phyloP scores from a whole-genome alignment of 371 early-diverging fungal genomes.

The Circinella umbellata region DNA sequence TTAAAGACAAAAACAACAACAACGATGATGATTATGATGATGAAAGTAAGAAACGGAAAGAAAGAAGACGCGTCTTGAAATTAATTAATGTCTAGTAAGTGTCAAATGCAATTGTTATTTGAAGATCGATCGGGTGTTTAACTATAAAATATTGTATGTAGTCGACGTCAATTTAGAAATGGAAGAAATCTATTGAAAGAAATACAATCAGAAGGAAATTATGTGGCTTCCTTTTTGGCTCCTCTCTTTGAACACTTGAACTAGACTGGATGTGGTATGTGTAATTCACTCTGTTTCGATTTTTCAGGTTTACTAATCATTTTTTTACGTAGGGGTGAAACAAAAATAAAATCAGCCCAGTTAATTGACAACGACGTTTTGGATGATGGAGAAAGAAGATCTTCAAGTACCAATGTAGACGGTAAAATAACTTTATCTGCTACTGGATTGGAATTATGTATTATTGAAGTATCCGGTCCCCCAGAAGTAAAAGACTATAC shows the following conservation, averaged over 20 bases:
- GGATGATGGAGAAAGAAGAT: constrained; percentile 6
- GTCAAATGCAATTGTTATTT: not conserved
- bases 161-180: not conserved
- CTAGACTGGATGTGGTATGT: not conserved
- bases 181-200: not conserved
- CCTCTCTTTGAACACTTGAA: not conserved
- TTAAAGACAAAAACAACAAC: not conserved
- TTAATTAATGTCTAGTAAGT: not conserved
- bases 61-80: not conserved
- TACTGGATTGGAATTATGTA: not conserved
- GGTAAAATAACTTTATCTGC: not conserved
- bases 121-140: not conserved
- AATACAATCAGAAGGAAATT: not conserved
- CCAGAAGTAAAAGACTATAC: not conserved
- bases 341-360: not conserved
- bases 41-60: not conserved
- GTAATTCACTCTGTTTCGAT: not conserved
- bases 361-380: not conserved
- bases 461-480: not conserved
- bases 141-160: not conserved
- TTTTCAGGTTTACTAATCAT: not conserved
- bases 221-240: not conserved
- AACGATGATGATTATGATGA: not conserved
- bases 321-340: not conserved
- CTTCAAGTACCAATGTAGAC: not conserved